A percentile compares a stretch with the other conserved stretches of the same genome.
These are phyloP conservation scores for Camellia granthamiana DNA, from an alignment of 148 eudicot species.

Conservation along the genomic window DNA sequence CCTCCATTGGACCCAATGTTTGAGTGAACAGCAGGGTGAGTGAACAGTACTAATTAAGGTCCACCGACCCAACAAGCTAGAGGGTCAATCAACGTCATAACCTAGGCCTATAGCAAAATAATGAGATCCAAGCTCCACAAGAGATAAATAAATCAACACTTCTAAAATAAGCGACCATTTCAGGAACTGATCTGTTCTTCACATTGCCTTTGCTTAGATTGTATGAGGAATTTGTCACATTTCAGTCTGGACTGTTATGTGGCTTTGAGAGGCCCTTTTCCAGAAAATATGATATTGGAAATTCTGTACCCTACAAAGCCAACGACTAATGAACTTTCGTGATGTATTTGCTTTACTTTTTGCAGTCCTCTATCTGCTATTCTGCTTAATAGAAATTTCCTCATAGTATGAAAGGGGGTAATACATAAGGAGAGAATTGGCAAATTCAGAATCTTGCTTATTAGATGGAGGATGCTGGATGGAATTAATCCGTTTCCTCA, in stretches of 20 bases:
- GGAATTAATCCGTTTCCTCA: background rate
- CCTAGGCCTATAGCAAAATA: background rate
- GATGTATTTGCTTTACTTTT: background rate
- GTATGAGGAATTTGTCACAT: background rate
- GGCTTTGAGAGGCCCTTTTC: background rate
- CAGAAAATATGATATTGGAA: background rate
- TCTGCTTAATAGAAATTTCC: background rate
- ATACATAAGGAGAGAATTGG: background rate
- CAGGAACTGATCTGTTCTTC: background rate
- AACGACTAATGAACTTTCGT: background rate
- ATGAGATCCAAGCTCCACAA: slow-evolving; percentile 2
- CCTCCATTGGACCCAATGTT: no score
- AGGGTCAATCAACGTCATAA: slow-evolving; percentile 2
- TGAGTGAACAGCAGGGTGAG: no score
- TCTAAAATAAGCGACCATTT: background rate
- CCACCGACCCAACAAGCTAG: background rate
- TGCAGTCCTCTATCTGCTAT: background rate
- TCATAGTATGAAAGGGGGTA: background rate
- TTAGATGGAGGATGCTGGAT: background rate
- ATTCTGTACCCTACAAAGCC: background rate
- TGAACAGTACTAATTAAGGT: no score
- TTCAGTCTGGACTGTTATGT: background rate
- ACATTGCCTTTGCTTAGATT: background rate
- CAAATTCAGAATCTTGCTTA: background rate
- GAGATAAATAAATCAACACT: background rate